Percentiles rank a stretch among this genome's conserved stretches.
Conservation (phyloP, 495 filamentous ascomycete species). For the Polyplosphaeria fusca region DNA sequence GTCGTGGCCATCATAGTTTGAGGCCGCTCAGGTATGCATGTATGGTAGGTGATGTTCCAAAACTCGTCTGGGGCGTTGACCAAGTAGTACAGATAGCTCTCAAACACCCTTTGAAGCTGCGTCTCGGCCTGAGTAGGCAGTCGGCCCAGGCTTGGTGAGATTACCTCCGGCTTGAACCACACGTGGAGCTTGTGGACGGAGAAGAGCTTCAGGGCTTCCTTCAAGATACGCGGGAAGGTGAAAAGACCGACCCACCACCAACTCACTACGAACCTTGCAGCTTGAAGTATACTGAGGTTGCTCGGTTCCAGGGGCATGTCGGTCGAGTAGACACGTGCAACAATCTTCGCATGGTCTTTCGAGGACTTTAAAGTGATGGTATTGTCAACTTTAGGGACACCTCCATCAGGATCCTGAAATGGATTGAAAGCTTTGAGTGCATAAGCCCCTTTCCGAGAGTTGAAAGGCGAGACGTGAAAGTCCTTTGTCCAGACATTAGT, state of each 20-base stretch:
- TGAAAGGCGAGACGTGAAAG: constrained; percentile 75
- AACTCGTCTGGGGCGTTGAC: constrained; percentile 43
- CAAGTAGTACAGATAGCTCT: constrained; percentile 48
- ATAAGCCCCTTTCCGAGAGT: constrained; percentile 60
- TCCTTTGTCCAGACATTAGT: constrained; percentile 60
- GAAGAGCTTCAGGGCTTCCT: constrained; percentile 54
- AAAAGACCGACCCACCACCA: constrained; percentile 65
- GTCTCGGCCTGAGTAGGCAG: constrained; percentile 46
- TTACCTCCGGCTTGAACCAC: constrained; percentile 57
- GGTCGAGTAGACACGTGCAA: constrained; percentile 52
- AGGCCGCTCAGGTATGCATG: constrained; percentile 41
- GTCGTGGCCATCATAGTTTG: not conserved
- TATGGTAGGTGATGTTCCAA: constrained; percentile 50
- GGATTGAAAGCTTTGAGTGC: constrained; percentile 56
- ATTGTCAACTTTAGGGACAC: constrained; percentile 46
- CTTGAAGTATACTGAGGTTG: constrained; percentile 42
- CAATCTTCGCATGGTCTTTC: constrained; percentile 53
- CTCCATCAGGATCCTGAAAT: constrained; percentile 41
- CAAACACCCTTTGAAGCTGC: constrained; percentile 49
- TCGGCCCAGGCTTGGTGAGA: constrained; percentile 50
- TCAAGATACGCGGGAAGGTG: constrained; percentile 60
- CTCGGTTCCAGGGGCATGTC: constrained; percentile 50
- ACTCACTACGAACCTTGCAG: constrained; percentile 47
- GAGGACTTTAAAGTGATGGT: constrained; percentile 58
- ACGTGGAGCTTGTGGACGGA: constrained; percentile 53